phyloP scores from a whole-genome alignment of 345 rosid species.

The Eucalyptus rudis region DNA sequence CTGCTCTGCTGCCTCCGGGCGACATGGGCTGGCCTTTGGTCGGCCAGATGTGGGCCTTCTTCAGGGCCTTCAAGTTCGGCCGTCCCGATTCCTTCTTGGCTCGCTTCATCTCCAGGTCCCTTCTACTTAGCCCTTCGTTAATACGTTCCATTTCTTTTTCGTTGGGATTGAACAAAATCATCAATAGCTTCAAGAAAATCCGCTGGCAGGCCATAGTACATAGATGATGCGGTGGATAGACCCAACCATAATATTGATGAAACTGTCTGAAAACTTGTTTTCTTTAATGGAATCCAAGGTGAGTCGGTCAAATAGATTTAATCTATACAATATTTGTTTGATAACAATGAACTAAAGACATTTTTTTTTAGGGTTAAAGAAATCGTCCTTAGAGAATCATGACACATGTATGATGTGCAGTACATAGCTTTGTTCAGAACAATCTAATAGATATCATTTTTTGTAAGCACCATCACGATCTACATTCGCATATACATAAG shows the following conservation, averaged over 20 bases:
- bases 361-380: too few species aligned
- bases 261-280: too few species aligned
- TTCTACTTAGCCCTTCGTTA: background rate
- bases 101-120: conserved; percentile 25
- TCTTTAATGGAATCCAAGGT: too few species aligned
- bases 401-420: too few species aligned
- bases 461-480: too few species aligned
- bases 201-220: background rate
- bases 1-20: conserved; percentile 57
- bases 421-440: too few species aligned
- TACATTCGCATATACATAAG: too few species aligned
- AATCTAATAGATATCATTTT: too few species aligned
- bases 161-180: background rate
- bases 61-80: conserved; percentile 54
- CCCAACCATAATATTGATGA: background rate
- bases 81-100: conserved; percentile 61
- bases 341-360: too few species aligned
- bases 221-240: background rate
- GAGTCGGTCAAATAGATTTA: too few species aligned
- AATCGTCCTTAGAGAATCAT: too few species aligned
- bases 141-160: background rate
- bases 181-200: background rate
- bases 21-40: conserved; percentile 81
- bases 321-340: too few species aligned
- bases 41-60: conserved; percentile 80